Evolutionary conservation across 177 flowering plant species (phyloP).

Genomic region (Vitis hybrid): DNA sequence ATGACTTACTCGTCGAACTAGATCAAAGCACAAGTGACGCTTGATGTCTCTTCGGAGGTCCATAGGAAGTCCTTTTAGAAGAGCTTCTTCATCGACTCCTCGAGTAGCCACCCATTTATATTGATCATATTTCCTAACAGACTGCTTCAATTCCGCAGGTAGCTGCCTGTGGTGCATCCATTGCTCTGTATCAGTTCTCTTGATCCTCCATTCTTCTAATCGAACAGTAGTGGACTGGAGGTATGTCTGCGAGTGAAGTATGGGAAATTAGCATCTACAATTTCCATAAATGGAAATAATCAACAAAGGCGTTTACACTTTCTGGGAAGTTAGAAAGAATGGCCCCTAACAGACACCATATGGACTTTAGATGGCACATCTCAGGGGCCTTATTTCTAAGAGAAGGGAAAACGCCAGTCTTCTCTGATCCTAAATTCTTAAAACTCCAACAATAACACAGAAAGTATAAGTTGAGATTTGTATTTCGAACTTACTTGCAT

Average conservation of each 20-base stretch:
- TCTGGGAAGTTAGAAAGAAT: too few relatives aligned
- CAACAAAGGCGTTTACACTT: too few relatives aligned
- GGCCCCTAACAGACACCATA: too few relatives aligned
- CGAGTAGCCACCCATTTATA: constrained; percentile 93
- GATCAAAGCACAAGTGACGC: constrained; percentile 90
- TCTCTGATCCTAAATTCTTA: too few relatives aligned
- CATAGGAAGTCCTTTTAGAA: constrained; percentile 76
- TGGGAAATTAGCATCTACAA: background rate
- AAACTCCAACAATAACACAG: too few relatives aligned
- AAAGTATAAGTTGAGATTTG: too few relatives aligned
- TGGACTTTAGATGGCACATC: too few relatives aligned
- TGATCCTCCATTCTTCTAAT: constrained; percentile 95
- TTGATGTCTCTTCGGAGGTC: constrained; percentile 92
- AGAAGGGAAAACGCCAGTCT: too few relatives aligned
- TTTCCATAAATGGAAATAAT: too few relatives aligned
- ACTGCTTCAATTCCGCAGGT: constrained; percentile 70
- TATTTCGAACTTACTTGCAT: constrained; percentile 63
- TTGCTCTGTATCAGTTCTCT: constrained; percentile 87
- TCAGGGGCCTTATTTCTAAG: too few relatives aligned
- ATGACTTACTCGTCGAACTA: constrained; percentile 75
- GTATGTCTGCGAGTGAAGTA: constrained; percentile 52
- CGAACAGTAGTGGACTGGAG: constrained; percentile 90
- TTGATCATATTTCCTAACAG: constrained; percentile 78
- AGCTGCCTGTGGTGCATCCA: constrained; percentile 99
- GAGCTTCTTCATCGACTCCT: constrained; percentile 88